Percentiles rank a stretch among this genome's conserved stretches.
These are phyloP conservation scores for Vicia villosa DNA, from an alignment of 306 rosid species.

Conservation along the genomic window DNA sequence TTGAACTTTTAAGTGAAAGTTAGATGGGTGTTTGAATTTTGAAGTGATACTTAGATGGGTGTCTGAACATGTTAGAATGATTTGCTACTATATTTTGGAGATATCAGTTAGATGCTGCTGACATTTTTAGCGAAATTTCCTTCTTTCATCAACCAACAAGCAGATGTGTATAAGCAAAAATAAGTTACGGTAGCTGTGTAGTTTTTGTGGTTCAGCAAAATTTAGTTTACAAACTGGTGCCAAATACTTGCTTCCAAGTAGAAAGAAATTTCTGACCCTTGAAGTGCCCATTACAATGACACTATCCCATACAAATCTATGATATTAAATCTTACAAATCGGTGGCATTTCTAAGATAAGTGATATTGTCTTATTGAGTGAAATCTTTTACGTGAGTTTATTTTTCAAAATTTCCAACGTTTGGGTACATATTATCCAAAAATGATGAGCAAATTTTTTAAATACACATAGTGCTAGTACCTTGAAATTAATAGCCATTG, in stretches of 20 bases:
- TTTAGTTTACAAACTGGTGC: neutral
- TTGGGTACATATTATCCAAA: too few relatives aligned
- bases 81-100: neutral
- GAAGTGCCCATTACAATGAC: neutral
- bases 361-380: neutral
- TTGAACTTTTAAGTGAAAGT: neutral
- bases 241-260: neutral
- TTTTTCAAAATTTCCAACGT: neutral
- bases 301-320: neutral
- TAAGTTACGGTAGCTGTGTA: neutral
- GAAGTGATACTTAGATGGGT: neutral
- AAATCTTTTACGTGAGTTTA: neutral
- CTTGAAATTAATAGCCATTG: too few relatives aligned
- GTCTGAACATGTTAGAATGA: neutral
- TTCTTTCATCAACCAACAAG: neutral
- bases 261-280: neutral
- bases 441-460: too few relatives aligned
- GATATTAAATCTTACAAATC: neutral
- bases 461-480: too few relatives aligned
- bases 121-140: too few relatives aligned
- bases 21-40: neutral
- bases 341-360: neutral
- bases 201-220: neutral
- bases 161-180: neutral
- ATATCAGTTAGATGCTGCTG: neutral